Conservation (phyloP, 108 stramenopile species). For the Fistulifera solaris region DNA sequence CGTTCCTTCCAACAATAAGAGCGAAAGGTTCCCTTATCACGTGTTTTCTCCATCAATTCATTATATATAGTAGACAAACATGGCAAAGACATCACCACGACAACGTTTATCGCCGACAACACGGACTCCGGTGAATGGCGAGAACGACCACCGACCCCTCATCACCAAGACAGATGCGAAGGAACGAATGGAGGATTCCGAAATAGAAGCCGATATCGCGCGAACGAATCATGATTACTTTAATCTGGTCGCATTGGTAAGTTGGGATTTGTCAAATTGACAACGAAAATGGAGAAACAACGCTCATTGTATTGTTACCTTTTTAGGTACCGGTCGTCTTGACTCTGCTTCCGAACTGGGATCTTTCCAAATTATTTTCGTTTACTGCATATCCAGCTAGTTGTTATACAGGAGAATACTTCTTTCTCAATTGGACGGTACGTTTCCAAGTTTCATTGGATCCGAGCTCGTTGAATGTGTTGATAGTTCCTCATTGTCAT, state of each 20-base stretch:
- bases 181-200: background rate
- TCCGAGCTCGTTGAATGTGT: background rate
- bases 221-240: conserved; percentile 64
- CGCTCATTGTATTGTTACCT: background rate
- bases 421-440: conserved; percentile 32
- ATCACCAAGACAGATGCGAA: background rate
- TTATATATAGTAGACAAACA: no score
- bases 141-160: background rate
- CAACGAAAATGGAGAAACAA: background rate
- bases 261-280: conserved; percentile 5
- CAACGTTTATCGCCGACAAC: background rate
- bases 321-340: conserved; percentile 17
- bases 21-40: no score
- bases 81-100: no score
- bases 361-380: conserved; percentile 2
- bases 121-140: background rate
- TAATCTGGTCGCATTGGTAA: conserved; percentile 55
- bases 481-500: background rate
- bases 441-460: background rate
- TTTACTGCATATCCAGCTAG: background rate
- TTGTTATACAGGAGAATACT: conserved; percentile 18
- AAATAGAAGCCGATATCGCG: conserved; percentile 45
- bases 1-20: no score
- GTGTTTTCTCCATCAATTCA: no score
- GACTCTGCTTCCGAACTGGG: conserved; percentile 16